Evolutionary conservation across 257 asterid species (phyloP).

Genomic region (Ballota nigra): DNA sequence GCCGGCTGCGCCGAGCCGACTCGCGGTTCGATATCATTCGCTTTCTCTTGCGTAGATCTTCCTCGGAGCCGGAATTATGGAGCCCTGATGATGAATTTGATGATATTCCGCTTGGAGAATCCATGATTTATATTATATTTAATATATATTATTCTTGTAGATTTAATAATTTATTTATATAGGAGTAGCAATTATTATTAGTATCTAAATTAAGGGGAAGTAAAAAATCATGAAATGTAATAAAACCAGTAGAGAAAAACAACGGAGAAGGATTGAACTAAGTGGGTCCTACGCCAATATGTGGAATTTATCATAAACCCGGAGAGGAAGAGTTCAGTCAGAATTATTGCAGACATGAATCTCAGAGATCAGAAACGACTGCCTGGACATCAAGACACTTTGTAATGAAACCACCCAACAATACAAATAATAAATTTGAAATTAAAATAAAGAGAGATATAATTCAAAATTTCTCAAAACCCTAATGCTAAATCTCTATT

Average conservation of each 20-base stretch:
- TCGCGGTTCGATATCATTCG: conserved; percentile 94
- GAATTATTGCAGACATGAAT: conserved; percentile 88
- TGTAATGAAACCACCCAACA: not conserved
- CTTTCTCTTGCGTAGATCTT: conserved; percentile 71
- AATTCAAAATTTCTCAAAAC: not conserved
- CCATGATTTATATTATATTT: conserved; percentile 38
- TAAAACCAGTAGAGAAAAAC: conserved; percentile 98
- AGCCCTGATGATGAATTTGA: conserved; percentile 57
- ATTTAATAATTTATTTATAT: too few relatives aligned
- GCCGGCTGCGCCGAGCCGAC: conserved; percentile 92
- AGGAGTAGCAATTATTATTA: too few relatives aligned
- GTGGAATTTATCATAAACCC: conserved; percentile 97
- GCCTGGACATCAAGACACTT: conserved; percentile 30
- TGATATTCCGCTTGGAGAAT: conserved; percentile 63
- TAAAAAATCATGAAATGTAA: conserved; percentile 72
- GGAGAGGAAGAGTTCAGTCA: conserved; percentile 75
- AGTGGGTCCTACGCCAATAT: conserved; percentile 80
- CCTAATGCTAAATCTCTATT: not conserved
- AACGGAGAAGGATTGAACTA: conserved; percentile 95
- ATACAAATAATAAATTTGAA: not conserved
- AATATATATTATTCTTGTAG: too few relatives aligned
- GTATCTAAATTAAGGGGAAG: too few relatives aligned
- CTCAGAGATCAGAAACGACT: conserved; percentile 40
- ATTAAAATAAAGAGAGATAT: too few relatives aligned
- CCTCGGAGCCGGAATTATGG: conserved; percentile 71